phyloP scores from a whole-genome alignment of 164 flowering plant genomes.

The Dillenia suffruticosa region DNA sequence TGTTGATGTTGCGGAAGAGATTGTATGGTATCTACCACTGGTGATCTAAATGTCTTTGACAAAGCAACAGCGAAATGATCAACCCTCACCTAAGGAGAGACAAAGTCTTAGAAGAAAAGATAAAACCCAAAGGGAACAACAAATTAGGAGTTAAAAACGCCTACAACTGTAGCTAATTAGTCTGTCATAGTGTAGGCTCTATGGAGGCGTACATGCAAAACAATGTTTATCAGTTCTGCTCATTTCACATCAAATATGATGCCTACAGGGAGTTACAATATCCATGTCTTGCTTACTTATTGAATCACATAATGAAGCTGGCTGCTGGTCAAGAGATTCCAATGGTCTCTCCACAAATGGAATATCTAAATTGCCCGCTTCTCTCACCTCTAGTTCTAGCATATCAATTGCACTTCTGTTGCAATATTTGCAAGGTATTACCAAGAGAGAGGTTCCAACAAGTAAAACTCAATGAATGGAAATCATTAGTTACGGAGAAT shows the following conservation, averaged over 20 bases:
- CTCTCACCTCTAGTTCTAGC: constrained; percentile 59
- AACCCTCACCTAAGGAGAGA: background rate
- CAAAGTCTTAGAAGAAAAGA: background rate
- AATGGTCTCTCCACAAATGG: constrained; percentile 16
- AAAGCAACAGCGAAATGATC: background rate
- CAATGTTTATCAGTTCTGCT: background rate
- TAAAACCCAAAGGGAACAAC: background rate
- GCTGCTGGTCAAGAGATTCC: constrained; percentile 15
- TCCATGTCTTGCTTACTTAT: constrained; percentile 23
- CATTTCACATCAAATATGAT: background rate
- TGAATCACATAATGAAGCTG: constrained; percentile 17
- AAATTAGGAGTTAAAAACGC: too few species aligned
- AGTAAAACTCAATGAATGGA: too few species aligned
- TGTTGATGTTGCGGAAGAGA: constrained; percentile 96
- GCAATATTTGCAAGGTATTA: background rate
- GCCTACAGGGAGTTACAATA: constrained; percentile 14
- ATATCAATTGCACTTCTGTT: constrained; percentile 82
- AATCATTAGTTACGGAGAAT: too few species aligned
- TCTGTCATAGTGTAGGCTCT: too few species aligned
- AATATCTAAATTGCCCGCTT: constrained; percentile 14
- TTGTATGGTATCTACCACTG: constrained; percentile 77
- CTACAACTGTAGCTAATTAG: too few species aligned
- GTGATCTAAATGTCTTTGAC: constrained; percentile 45
- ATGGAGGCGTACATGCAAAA: too few species aligned
- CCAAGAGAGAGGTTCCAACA: too few species aligned